Conservation (phyloP, 768 basidiomycete genomes). For the Tubosaeta brunneosetosa region DNA sequence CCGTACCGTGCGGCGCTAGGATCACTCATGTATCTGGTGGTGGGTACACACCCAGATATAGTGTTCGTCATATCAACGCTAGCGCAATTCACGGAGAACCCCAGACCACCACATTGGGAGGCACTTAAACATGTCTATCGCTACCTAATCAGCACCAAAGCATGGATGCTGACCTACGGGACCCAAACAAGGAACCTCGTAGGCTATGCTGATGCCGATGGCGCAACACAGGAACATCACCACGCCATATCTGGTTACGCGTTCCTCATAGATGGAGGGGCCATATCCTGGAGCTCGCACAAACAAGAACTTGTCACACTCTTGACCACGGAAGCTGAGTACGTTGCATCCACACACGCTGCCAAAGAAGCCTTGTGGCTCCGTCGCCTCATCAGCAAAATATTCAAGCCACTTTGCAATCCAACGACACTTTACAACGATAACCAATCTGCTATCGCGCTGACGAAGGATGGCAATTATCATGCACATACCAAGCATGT, state of each 20-base stretch:
- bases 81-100: not conserved
- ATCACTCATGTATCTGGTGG: not conserved
- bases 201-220: not conserved
- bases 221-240: not conserved
- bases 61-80: not conserved
- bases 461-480: conserved; percentile 1
- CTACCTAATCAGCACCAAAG: not conserved
- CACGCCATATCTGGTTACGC: not conserved
- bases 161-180: not conserved
- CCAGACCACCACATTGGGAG: not conserved
- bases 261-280: conserved; percentile 1
- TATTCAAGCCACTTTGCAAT: not conserved
- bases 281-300: not conserved
- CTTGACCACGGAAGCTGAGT: not conserved
- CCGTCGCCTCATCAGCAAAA: not conserved
- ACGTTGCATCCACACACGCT: not conserved
- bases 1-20: not conserved
- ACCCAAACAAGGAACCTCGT: not conserved
- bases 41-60: not conserved
- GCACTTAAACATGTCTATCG: not conserved
- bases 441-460: not conserved
- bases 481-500: not conserved
- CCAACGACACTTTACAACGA: not conserved
- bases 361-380: conserved; percentile 3
- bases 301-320: conserved; percentile 1